Conservation (phyloP, 1,139 yeast genomes). For the Sugiyamaella xylanicola region DNA sequence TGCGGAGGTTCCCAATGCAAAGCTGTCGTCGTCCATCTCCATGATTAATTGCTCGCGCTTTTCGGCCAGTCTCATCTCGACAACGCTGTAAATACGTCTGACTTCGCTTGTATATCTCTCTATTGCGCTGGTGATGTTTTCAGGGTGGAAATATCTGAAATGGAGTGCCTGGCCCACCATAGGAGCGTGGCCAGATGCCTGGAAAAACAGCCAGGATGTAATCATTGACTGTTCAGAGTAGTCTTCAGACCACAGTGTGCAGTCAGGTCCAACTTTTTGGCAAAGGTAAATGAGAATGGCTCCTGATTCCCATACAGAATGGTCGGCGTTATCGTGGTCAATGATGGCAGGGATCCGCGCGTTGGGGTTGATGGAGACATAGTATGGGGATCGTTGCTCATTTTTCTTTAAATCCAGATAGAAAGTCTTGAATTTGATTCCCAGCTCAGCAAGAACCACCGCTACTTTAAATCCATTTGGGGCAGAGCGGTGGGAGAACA, state of each 20-base stretch:
- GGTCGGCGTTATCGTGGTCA: slow-evolving; percentile 78
- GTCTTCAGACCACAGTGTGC: slow-evolving; percentile 80
- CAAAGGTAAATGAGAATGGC: slow-evolving; percentile 78
- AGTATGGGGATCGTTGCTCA: slow-evolving; percentile 92
- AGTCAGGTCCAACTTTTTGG: slow-evolving; percentile 65
- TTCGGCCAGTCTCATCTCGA: slow-evolving; percentile 94
- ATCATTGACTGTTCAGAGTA: slow-evolving; percentile 84
- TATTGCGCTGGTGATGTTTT: slow-evolving; percentile 84
- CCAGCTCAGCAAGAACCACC: slow-evolving; percentile 80
- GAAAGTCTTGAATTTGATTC: slow-evolving; percentile 76
- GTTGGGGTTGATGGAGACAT: slow-evolving; percentile 87
- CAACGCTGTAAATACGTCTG: slow-evolving; percentile 87
- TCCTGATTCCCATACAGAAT: slow-evolving; percentile 92
- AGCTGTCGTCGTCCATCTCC: slow-evolving; percentile 88
- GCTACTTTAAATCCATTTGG: slow-evolving; percentile 98
- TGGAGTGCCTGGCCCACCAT: slow-evolving; percentile 98
- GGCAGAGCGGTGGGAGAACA: slow-evolving; percentile 89
- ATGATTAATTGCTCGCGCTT: slow-evolving; percentile 85
- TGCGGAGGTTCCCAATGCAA: slow-evolving; percentile 87
- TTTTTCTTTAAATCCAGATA: slow-evolving; percentile 85
- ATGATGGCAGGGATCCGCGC: slow-evolving; percentile 94
- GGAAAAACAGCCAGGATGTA: slow-evolving; percentile 88
- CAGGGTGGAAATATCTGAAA: slow-evolving; percentile 87
- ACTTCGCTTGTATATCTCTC: slow-evolving; percentile 93
- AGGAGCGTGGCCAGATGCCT: slow-evolving; percentile 95